Evolutionary conservation across 2,329 filamentous ascomycete genomes (phyloP).

Genomic region (Sporothrix dimorphospora): DNA sequence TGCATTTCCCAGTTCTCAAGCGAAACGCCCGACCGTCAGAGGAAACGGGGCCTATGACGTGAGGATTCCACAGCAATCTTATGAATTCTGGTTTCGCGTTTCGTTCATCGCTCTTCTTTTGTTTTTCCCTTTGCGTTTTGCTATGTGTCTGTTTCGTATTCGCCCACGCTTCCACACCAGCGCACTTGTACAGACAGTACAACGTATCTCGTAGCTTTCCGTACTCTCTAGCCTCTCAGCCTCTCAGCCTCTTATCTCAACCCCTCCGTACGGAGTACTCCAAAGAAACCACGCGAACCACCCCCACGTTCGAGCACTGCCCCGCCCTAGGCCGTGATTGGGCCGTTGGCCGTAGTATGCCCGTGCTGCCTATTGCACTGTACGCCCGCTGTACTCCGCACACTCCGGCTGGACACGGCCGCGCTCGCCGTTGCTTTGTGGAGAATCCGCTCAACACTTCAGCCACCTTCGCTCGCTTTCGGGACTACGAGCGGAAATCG

Average conservation of each 20-base stretch:
- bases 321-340: constrained; percentile 10
- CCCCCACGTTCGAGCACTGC: neutral
- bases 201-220: neutral
- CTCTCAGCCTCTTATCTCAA: neutral
- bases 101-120: too few species aligned
- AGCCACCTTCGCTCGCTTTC: neutral
- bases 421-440: neutral
- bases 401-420: neutral
- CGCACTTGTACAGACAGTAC: neutral
- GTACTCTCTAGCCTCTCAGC: neutral
- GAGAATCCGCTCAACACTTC: neutral
- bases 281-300: neutral
- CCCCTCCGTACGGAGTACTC: neutral
- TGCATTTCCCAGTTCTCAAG: neutral
- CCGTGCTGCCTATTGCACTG: too few species aligned
- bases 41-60: neutral
- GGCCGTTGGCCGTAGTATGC: neutral
- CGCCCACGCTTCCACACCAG: neutral
- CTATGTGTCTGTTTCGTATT: neutral
- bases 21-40: constrained; percentile 9
- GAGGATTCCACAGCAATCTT: neutral
- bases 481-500: neutral
- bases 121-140: too few species aligned
- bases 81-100: too few species aligned
- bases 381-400: constrained; percentile 1